Evolutionary conservation across 129 eudicot species (phyloP), one percentile per base, ranked within the genome.

Genomic region (Arctium lappa): DNA sequence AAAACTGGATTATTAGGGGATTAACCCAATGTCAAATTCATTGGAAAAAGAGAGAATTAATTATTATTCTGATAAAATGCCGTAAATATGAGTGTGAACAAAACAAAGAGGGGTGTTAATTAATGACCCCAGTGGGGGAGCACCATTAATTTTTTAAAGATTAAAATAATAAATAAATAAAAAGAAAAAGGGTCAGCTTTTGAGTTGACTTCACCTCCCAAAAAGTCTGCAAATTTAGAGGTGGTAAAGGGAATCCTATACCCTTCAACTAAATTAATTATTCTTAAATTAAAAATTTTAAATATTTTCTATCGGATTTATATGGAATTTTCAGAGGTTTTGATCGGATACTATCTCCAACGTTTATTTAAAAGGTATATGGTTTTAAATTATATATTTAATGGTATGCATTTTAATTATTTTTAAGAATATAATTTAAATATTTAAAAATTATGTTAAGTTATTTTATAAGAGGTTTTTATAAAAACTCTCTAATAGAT

Each of bases 191-290:
- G 62, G 73, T 74, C 87, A 84, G 84, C 87, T 84, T 84, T 84
- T 84, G 87, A 84, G 87, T 84, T 84, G 87, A 84, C 87, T 84
- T 84, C 87, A 84, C 87, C 87, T 84, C 84, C 80, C 84, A 74
- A 84, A 84, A 84, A 84, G 87, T 84, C 87, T 84, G 87, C 87
- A 79, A 79, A 79, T 73, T 73, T 84, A 79, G 87, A 84, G 87
- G 87, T 79, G 87, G 71, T 42, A 79, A 84, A 79, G 87, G 76
- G 87, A 84, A 85, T 88, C 83, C 88, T 75, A 79, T 88, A 75
- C 85, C 82, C 83, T 77, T 84, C 84, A 87, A 80, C 80, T 76
- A 46, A 46, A 9, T 46, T 46, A 76, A 76, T 77, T 84, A 74
- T 40, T 18, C 27, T 68, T 42, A 40, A 72, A 72, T 56, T 44